Evolutionary conservation across 2,329 filamentous ascomycete species (phyloP).

Genomic region (Colletotrichum filicis): DNA sequence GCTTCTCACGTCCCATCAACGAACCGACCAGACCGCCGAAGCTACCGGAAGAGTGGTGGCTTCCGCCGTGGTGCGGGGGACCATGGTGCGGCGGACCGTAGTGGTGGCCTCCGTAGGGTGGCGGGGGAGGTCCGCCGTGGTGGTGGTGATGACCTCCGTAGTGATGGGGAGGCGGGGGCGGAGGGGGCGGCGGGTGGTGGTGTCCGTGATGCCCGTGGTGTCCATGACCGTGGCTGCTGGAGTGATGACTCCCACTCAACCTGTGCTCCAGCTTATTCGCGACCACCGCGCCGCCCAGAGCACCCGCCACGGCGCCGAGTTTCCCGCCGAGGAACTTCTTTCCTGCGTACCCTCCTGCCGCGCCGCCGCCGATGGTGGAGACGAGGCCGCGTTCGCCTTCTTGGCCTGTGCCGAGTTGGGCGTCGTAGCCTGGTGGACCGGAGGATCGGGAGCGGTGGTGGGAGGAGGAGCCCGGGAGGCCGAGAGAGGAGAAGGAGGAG

Average conservation of each 20-base stretch:
- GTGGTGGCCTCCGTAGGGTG: conserved; percentile 1
- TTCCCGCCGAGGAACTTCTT: conserved; percentile 66
- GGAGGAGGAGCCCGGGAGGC: conserved; percentile 6
- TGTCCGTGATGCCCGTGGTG: neutral
- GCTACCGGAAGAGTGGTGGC: conserved; percentile 36
- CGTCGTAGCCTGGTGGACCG: conserved; percentile 32
- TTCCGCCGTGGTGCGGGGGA: conserved; percentile 17
- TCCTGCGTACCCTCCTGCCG: conserved; percentile 62
- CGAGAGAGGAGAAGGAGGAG: conserved; percentile 13
- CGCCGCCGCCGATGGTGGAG: conserved; percentile 63
- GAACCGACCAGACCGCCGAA: conserved; percentile 38
- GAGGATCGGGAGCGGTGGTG: conserved; percentile 19
- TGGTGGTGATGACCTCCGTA: conserved; percentile 2
- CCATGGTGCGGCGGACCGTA: conserved; percentile 26
- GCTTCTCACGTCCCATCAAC: conserved; percentile 31
- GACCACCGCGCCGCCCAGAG: conserved; percentile 64
- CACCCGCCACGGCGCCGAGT: conserved; percentile 62
- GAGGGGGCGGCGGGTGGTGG: neutral
- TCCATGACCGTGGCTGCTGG: conserved; percentile 31
- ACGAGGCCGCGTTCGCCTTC: conserved; percentile 66
- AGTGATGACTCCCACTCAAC: conserved; percentile 42
- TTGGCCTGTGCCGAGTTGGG: conserved; percentile 33
- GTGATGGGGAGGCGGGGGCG: neutral
- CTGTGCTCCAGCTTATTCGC: conserved; percentile 64
- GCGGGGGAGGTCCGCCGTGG: conserved; percentile 2